Percentiles rank a stretch among this genome's conserved stretches.
Evolutionary conservation across 345 rosid genomes (phyloP).

Genomic region (Durio zibethinus): DNA sequence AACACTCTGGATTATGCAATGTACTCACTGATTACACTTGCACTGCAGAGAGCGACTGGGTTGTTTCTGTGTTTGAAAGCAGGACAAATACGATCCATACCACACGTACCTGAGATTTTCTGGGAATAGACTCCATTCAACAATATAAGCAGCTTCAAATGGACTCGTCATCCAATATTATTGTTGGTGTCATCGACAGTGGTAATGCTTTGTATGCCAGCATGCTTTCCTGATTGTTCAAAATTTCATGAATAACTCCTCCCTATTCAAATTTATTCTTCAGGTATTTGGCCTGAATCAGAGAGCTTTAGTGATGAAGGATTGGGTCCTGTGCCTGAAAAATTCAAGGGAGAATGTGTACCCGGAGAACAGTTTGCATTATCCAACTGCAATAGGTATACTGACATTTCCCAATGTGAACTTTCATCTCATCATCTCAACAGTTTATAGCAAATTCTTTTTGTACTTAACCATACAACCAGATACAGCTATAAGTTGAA

Average conservation of each 20-base stretch:
- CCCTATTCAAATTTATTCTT: background rate
- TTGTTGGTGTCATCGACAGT: slow-evolving; percentile 42
- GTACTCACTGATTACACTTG: background rate
- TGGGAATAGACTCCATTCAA: slow-evolving; percentile 27
- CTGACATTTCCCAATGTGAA: background rate
- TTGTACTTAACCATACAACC: background rate
- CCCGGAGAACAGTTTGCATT: slow-evolving; percentile 39
- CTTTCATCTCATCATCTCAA: background rate
- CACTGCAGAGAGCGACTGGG: slow-evolving; percentile 29
- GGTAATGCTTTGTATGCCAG: slow-evolving; percentile 23
- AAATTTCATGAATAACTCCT: background rate
- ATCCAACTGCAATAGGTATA: slow-evolving; percentile 40
- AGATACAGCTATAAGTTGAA: background rate
- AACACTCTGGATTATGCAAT: background rate
- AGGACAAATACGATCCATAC: slow-evolving; percentile 38
- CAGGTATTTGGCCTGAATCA: slow-evolving; percentile 54
- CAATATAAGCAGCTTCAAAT: slow-evolving; percentile 17
- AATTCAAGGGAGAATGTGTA: slow-evolving; percentile 46
- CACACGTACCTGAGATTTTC: slow-evolving; percentile 53
- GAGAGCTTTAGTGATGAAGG: slow-evolving; percentile 38
- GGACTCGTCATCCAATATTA: slow-evolving; percentile 24
- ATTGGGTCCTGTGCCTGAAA: slow-evolving; percentile 38
- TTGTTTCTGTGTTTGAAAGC: slow-evolving; percentile 44
- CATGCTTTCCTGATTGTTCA: background rate
- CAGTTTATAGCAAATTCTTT: background rate